phyloP scores from a whole-genome alignment of 306 rosid species.

The Parietaria judaica region DNA sequence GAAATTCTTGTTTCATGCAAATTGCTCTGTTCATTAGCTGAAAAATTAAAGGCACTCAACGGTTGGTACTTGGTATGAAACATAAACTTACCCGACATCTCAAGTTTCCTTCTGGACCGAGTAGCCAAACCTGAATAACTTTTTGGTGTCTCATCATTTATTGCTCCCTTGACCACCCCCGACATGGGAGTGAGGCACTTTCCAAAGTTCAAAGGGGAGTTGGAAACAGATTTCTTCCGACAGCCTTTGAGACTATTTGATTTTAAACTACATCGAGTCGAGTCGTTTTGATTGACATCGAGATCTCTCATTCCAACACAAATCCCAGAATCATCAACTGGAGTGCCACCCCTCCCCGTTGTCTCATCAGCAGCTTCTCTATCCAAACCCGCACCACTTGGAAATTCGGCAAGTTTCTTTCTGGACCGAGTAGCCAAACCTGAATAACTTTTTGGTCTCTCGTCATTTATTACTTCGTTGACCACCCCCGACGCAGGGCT shows the following conservation, averaged over 20 bases:
- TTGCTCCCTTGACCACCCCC: slow-evolving; percentile 11
- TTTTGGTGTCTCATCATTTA: slow-evolving; percentile 17
- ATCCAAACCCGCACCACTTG: no score
- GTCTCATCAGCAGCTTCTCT: not conserved
- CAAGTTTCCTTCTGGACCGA: slow-evolving; percentile 19
- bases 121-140: slow-evolving; percentile 17
- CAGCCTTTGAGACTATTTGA: no score
- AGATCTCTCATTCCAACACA: no score
- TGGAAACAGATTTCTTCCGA: no score
- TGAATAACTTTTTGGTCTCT: slow-evolving; percentile 16
- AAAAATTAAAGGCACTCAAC: not conserved
- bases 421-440: slow-evolving; percentile 21
- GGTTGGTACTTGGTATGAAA: slow-evolving; percentile 16
- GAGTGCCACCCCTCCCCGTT: no score
- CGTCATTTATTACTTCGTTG: slow-evolving; percentile 16
- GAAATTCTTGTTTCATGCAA: not conserved
- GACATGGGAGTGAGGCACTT: slow-evolving; percentile 15
- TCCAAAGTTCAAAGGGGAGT: slow-evolving; percentile 9
- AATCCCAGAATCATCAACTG: no score
- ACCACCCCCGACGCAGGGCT: slow-evolving; percentile 13
- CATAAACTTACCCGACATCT: slow-evolving; percentile 8
- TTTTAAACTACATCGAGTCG: no score
- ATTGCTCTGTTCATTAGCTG: not conserved
- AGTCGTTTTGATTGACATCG: no score
- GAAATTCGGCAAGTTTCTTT: slow-evolving; percentile 1